Evolutionary conservation across 345 rosid genomes (phyloP), one percentile per base, ranked within the genome.

Genomic region (Hibiscus tridactylites): DNA sequence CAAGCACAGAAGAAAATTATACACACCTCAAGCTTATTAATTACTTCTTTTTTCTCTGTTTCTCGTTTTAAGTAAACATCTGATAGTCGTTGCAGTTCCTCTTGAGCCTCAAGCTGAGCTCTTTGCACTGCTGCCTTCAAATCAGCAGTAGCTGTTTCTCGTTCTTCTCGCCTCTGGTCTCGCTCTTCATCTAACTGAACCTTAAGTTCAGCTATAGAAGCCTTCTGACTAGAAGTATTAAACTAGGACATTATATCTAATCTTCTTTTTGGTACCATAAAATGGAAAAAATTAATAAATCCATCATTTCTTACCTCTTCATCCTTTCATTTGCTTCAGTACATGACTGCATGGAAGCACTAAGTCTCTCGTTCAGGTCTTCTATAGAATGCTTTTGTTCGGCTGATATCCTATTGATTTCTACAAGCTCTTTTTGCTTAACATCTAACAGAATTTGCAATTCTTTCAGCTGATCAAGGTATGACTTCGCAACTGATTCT

Each of bases 251-350:
- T 16, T 50, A 68, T 50, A 28, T 16, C 3, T 49, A 16, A 4
- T 28, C 26, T 49, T 16, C 24, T 16, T 9, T 29, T 50, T n/a
- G 42, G 71, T 28, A 39, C 44, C 71, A 66, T 29, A 24, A 68
- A 50, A 28, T 9, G 13, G 59, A 9, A 13, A 24, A 52, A 33
- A 46, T 49, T 61, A 65, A 50, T 13, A 52, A 76, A 70, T 21
- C 28, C 61, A 24, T 37, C 31, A 68, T 24, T 24, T 60, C 72
- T 78, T 77, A 90, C 99, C 93, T 90, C 79, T 81, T 86, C 75
- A 90, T 79, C 71, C 89, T 82, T 77, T 87, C 96, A 86, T 87
- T 92, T 79, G 97, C 96, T 85, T 95, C 97, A 42, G 82, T 71
- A 76, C 88, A 87, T 16, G 99, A 92, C 78, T 89, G 99, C 80